phyloP scores from a whole-genome alignment of 1,139 yeast genomes.

The Sugiyamaella japonica region DNA sequence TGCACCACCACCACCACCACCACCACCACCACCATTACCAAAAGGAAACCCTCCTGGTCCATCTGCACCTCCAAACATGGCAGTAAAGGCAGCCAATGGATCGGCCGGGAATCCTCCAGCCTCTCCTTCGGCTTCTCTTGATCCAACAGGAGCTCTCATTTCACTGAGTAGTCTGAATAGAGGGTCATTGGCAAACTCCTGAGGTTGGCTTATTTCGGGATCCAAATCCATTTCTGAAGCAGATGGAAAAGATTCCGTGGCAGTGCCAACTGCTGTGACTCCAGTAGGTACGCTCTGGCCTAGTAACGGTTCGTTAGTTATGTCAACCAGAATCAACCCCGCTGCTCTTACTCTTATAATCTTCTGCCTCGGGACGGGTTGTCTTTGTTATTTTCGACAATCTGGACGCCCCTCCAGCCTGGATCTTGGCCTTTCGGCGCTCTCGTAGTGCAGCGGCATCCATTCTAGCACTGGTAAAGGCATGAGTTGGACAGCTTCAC shows the following conservation, averaged over 20 bases:
- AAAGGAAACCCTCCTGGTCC: constrained; percentile 5
- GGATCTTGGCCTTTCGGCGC: constrained; percentile 41
- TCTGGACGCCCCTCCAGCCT: constrained; percentile 39
- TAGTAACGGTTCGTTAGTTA: background rate
- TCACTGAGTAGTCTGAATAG: constrained; percentile 30
- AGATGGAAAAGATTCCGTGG: background rate
- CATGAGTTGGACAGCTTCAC: background rate
- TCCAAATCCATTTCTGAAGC: constrained; percentile 3
- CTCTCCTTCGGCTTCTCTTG: background rate
- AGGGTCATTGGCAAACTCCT: constrained; percentile 27
- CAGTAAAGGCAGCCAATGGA: constrained; percentile 19
- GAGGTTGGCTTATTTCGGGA: constrained; percentile 1
- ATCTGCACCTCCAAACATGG: constrained; percentile 19
- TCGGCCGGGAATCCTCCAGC: constrained; percentile 3
- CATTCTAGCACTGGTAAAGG: constrained; percentile 21
- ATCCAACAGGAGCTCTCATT: constrained; percentile 26
- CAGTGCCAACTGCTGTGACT: background rate
- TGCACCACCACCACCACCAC: too few species aligned
- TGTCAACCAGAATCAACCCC: too few species aligned
- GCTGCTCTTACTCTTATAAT: constrained; percentile 17
- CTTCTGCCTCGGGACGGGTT: constrained; percentile 29
- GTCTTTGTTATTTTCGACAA: constrained; percentile 42
- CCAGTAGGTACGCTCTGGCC: constrained; percentile 13
- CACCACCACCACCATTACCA: background rate
- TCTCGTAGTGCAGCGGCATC: constrained; percentile 40